These are phyloP conservation scores for Luffa aegyptiaca DNA, from an alignment of 306 rosid species.

Conservation along the genomic window DNA sequence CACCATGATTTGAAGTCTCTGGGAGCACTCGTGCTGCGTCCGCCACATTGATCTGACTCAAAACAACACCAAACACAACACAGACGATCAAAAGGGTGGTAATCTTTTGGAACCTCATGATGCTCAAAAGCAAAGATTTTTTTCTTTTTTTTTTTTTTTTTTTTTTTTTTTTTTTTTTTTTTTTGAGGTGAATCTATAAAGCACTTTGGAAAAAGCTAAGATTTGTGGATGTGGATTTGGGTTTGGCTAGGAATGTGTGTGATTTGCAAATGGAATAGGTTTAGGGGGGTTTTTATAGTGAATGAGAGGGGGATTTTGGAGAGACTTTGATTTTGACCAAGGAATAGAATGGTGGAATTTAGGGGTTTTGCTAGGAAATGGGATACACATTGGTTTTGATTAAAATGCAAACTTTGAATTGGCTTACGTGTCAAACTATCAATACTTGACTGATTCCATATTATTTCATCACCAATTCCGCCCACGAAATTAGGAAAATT, in stretches of 20 bases:
- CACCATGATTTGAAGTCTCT: not conserved
- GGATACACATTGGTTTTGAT: not conserved
- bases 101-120: not conserved
- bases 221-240: not conserved
- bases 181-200: too few relatives aligned
- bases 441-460: not conserved
- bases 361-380: not conserved
- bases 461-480: not conserved
- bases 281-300: not conserved
- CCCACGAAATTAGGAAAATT: not conserved
- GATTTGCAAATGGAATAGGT: not conserved
- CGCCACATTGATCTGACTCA: not conserved
- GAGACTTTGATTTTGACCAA: not conserved
- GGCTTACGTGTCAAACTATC: not conserved
- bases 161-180: too few relatives aligned
- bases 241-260: not conserved
- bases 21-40: not conserved
- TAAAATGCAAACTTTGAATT: not conserved
- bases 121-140: not conserved
- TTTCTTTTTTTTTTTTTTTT: too few relatives aligned
- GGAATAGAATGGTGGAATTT: not conserved
- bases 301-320: not conserved
- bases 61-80: not conserved
- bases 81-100: not conserved
- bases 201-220: too few relatives aligned